These are phyloP conservation scores for Trifolium subterraneum DNA, from an alignment of 306 rosid species.

Conservation along the genomic window DNA sequence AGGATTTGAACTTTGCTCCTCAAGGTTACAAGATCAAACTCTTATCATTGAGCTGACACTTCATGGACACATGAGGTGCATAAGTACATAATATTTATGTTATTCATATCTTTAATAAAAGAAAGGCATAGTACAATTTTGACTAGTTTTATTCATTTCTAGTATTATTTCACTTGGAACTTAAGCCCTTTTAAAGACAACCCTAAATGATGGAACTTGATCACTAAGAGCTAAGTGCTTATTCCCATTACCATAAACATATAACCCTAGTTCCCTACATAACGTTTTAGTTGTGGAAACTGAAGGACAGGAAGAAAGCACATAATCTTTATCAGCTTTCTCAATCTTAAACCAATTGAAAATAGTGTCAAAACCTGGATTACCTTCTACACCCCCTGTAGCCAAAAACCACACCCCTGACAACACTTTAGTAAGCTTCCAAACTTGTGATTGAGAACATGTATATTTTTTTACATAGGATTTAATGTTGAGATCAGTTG, in stretches of 20 bases:
- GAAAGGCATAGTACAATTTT: neutral
- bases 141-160: slow-evolving; percentile 35
- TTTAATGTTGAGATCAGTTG: slow-evolving; percentile 66
- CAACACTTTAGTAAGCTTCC: slow-evolving; percentile 53
- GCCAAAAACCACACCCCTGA: slow-evolving; percentile 54
- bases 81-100: neutral
- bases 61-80: neutral
- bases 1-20: too few relatives aligned
- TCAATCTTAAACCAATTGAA: slow-evolving; percentile 71
- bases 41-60: neutral
- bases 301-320: slow-evolving; percentile 61
- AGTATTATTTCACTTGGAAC: neutral
- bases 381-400: slow-evolving; percentile 56
- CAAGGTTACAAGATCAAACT: neutral
- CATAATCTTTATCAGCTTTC: slow-evolving; percentile 52
- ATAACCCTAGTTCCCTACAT: slow-evolving; percentile 54
- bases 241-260: slow-evolving; percentile 27
- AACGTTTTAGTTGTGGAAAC: slow-evolving; percentile 44
- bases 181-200: slow-evolving; percentile 44
- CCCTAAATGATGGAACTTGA: slow-evolving; percentile 38
- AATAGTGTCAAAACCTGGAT: slow-evolving; percentile 50
- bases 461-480: slow-evolving; percentile 16
- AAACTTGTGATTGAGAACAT: slow-evolving; percentile 43
- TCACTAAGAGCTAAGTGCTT: slow-evolving; percentile 50
- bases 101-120: neutral